Evolutionary conservation across 2,329 filamentous ascomycete species (phyloP).

Genomic region (Penicillium janthinellum): DNA sequence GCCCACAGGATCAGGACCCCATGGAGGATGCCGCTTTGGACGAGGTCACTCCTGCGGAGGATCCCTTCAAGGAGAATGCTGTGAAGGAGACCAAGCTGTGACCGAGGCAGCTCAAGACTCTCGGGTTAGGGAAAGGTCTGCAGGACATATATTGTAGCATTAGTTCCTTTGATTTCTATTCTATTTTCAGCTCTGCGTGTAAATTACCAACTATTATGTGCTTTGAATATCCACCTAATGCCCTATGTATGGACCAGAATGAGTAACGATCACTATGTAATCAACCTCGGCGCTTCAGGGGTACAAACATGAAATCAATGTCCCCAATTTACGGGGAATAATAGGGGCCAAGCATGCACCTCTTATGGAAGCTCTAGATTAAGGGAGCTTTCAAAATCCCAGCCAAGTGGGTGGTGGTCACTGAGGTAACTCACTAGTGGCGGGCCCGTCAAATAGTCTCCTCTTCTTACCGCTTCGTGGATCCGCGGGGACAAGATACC

Average conservation of each 20-base stretch:
- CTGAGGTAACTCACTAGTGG: slow-evolving; percentile 28
- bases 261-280: not conserved
- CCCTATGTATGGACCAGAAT: not conserved
- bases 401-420: slow-evolving; percentile 1
- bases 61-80: slow-evolving; percentile 9
- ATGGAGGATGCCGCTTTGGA: slow-evolving; percentile 10
- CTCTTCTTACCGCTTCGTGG: slow-evolving; percentile 31
- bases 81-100: slow-evolving; percentile 13
- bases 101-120: not conserved
- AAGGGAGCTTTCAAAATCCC: not conserved
- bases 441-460: slow-evolving; percentile 29
- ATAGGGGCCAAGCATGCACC: not conserved
- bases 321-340: not conserved
- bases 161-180: slow-evolving; percentile 9
- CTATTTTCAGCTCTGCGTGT: slow-evolving; percentile 13
- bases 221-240: not conserved
- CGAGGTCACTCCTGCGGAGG: slow-evolving; percentile 9
- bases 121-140: not conserved
- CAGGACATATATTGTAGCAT: slow-evolving; percentile 14
- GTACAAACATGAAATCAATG: not conserved
- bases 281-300: not conserved
- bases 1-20: slow-evolving; percentile 36
- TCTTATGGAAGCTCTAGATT: not conserved
- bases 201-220: slow-evolving; percentile 19
- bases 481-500: slow-evolving; percentile 29